Base-by-base conservation (phyloP, 2,329 filamentous ascomycete genomes). In the Aspergillus pseudonomiae region DNA sequence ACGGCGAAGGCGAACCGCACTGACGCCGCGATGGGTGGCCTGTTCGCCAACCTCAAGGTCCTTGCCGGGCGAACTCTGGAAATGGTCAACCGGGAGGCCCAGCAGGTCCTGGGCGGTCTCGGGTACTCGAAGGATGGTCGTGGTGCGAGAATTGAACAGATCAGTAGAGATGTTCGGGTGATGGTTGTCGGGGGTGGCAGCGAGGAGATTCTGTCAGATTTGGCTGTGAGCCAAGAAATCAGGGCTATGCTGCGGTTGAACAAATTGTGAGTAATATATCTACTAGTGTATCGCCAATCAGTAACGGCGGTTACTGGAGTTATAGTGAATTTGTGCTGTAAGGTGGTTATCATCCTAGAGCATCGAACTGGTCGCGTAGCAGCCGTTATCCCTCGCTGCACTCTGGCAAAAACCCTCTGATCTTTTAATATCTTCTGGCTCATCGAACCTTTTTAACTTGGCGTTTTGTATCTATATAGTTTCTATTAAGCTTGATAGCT, bases 111-210 rank as follows among this genome's bases (percentile, higher is more conserved):
- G 67, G 84, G 84, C 7, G 84, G 84, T 0, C 77, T 81, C 2
- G 84, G 84, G 1, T 86, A 85, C 63, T 81, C 84, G 54, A 82
- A 79, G 50, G 78, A 76, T 45, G 81, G 82, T 0, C 77, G 78
- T 1, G 83, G 84, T 0, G 80, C 79, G 2, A 75, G 81, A 6
- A 78, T 86, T 10, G 84, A 86, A 73, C 83, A 86, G 69, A 82
- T 86, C 46, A 83, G 81, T 66, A 77, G 84, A 0, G 84, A 86
- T 71, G 70, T 86, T 43, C 75, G 84, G 7, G 80, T 84, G 72
- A 83, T 83, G 80, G 82, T 85, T 11, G 78, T 86, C 0, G 84
- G 84, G 3, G 84, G 84, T 12, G 84, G 84, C 0, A 85, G 84
- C 63, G 84, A 86, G 64, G 84, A 86, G 71, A 85, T 86, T 59